These are phyloP conservation scores for Metschnikowia borealis DNA, from an alignment of 805 yeast genomes.

Conservation along the genomic window DNA sequence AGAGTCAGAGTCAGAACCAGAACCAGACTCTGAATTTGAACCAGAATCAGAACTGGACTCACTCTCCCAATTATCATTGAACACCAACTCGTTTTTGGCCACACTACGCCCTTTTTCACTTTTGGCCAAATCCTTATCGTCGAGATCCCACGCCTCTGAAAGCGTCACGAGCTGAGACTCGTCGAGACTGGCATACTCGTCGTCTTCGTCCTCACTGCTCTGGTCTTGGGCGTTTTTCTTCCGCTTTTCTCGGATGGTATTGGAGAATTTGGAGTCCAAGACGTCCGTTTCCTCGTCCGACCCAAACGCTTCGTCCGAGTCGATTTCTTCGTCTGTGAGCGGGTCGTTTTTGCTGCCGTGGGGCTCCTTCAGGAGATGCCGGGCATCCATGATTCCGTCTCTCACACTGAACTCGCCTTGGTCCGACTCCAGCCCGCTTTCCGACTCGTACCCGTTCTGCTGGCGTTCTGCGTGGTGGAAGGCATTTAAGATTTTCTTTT, in stretches of 20 bases:
- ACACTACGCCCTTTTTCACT: neutral
- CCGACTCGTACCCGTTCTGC: conserved; percentile 20
- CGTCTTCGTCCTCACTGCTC: conserved; percentile 23
- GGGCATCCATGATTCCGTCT: conserved; percentile 42
- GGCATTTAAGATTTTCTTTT: conserved; percentile 40
- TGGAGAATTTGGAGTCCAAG: conserved; percentile 63
- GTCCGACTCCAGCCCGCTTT: conserved; percentile 14
- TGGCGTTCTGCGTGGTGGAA: conserved; percentile 42
- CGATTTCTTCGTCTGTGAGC: conserved; percentile 63
- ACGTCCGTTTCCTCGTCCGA: conserved; percentile 69
- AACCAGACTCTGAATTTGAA: conserved; percentile 18
- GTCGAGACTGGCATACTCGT: conserved; percentile 65
- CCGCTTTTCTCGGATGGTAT: conserved; percentile 56
- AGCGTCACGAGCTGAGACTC: conserved; percentile 71
- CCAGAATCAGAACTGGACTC: conserved; percentile 8
- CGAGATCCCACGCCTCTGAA: conserved; percentile 88
- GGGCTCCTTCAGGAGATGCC: conserved; percentile 26
- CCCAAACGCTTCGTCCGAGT: conserved; percentile 86
- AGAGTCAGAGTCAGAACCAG: conserved; percentile 21
- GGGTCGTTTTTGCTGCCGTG: conserved; percentile 21
- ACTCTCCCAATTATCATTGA: conserved; percentile 16
- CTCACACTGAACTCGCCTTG: conserved; percentile 22
- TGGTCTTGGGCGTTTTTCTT: conserved; percentile 23
- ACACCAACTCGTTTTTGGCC: conserved; percentile 10
- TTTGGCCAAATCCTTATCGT: conserved; percentile 46